These are phyloP conservation scores for Hypseocharis bilobata DNA, from an alignment of 441 rosid species.

Conservation along the genomic window DNA sequence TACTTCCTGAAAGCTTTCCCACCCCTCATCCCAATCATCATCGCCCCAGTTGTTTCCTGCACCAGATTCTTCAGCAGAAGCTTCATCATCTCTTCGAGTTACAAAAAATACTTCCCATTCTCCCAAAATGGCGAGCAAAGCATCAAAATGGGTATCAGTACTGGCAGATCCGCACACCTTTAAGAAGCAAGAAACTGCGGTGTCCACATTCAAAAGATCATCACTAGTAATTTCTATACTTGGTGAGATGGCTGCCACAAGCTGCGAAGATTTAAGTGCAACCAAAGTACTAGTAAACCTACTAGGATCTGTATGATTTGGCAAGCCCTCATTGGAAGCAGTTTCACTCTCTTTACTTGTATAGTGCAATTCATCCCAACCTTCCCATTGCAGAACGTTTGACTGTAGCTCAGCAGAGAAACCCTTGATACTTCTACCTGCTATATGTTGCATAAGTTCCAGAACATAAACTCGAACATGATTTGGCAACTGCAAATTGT, in stretches of 20 bases:
- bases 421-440: slow-evolving; percentile 53
- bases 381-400: slow-evolving; percentile 67
- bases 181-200: slow-evolving; percentile 62
- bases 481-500: slow-evolving; percentile 67
- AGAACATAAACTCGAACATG: slow-evolving; percentile 66
- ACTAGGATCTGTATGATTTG: slow-evolving; percentile 42
- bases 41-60: slow-evolving; percentile 54
- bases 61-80: slow-evolving; percentile 36
- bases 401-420: slow-evolving; percentile 48
- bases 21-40: slow-evolving; percentile 93
- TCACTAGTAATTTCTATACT: slow-evolving; percentile 60
- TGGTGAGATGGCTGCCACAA: slow-evolving; percentile 53
- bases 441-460: slow-evolving; percentile 73
- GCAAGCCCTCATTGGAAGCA: slow-evolving; percentile 29
- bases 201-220: slow-evolving; percentile 48
- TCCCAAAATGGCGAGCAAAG: slow-evolving; percentile 60
- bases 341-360: slow-evolving; percentile 37
- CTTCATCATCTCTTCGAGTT: slow-evolving; percentile 34
- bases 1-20: slow-evolving; percentile 90
- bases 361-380: slow-evolving; percentile 56
- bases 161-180: slow-evolving; percentile 51
- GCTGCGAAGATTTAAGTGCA: slow-evolving; percentile 83
- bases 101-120: slow-evolving; percentile 87
- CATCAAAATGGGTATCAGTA: slow-evolving; percentile 43
- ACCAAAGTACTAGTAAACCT: slow-evolving; percentile 72